Base-by-base conservation (phyloP, 257 asterid genomes). In the Penstemon davidsonii region DNA sequence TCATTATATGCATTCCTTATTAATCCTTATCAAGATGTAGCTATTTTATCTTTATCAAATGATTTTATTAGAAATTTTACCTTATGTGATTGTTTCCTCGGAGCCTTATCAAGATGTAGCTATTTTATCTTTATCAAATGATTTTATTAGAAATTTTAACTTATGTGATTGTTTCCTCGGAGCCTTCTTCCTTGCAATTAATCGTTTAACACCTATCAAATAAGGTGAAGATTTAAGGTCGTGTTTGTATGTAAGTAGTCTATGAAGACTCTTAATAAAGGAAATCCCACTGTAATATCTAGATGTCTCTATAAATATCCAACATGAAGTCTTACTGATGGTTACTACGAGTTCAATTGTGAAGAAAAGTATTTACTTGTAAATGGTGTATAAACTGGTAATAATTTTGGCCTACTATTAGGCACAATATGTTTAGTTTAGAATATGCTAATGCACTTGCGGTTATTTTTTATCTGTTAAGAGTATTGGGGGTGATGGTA, bases 1-100 rank as follows among this genome's bases (percentile, higher is more conserved):
- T 55, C 66, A 47, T 72, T 43, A 40, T 66, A 73, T 65, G 56
- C 54, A 73, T 57, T 60, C 49, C 66, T 55, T 55, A 7, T 56
- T 33, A 15, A 18, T 42, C 49, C 62, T 51, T 8, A 61, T 63
- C 46, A 65, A 5, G 19, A 12, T 52, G 13, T 46, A 46, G 52
- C 12, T 46, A 18, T 10, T 25, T 49, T 13, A 51, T 60, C 57
- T 25, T 47, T 15, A 12, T 55, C 9, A 25, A 25, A 50, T 59
- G 69, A 15, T 55, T 39, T 51, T 39, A 19, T 8, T n/a, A 18
- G 13, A 19, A 15, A 39, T 25, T 12, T 18, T 18, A 5, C 33
- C 45, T 47, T 39, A 42, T 46, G 52, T 65, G 5, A 49, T 37
- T 53, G 10, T 44, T 64, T 1, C 58, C 42, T 41, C 50, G 52